Evolutionary conservation across 2,329 filamentous ascomycete species (phyloP).

Genomic region (Fusarium fujikuroi): DNA sequence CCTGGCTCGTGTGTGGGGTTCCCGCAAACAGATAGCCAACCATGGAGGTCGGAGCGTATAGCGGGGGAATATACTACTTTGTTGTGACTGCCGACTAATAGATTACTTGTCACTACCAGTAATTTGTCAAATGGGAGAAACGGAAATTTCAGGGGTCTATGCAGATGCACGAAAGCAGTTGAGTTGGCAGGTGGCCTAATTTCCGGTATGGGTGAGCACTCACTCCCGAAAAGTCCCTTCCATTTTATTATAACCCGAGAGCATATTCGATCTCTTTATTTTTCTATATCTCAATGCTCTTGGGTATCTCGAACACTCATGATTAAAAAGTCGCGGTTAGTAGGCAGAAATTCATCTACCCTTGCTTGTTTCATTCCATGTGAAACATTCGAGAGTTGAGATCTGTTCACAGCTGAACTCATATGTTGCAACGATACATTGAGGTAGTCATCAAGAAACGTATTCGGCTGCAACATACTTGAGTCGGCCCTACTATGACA

Average conservation of each 20-base stretch:
- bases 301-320: no score
- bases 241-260: no score
- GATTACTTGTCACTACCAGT: rapidly evolving
- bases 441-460: rapidly evolving
- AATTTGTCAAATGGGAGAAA: background rate
- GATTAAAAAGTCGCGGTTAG: background rate
- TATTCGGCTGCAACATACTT: rapidly evolving
- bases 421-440: rapidly evolving
- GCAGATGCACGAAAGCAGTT: background rate
- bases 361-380: background rate
- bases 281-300: no score
- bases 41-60: background rate
- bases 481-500: background rate
- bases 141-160: no score
- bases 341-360: background rate
- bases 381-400: rapidly evolving
- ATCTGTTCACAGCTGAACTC: rapidly evolving
- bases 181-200: background rate
- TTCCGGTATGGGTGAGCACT: background rate
- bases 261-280: no score
- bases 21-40: background rate
- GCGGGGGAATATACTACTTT: no score
- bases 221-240: no score
- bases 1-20: background rate
- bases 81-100: background rate